Evolutionary conservation across 108 stramenopile species (phyloP), one percentile per base, ranked within the genome.

Genomic region (Skeletonema grethae): DNA sequence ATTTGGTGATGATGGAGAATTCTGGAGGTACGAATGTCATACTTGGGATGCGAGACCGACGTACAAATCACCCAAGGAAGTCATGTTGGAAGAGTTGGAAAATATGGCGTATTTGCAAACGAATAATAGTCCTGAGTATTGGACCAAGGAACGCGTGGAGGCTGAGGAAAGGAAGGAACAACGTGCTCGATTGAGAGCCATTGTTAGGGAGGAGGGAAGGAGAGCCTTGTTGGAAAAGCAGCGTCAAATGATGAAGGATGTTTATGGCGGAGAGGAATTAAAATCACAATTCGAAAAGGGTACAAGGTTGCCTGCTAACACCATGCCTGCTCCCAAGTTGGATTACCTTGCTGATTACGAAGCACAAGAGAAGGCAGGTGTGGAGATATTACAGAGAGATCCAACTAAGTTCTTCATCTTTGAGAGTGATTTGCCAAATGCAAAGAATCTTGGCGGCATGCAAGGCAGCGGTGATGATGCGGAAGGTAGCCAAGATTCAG

Each of bases 371-470:
- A 76, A 76, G 30, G 93, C 90, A 61, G 93, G 93, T 11, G 78
- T 80, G n/a, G 72, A 86, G 53, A 63, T 90, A 1, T 75, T 94
- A 8, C 64, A 84, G 63, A 87, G 80, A 58, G 87, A 94, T 73
- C 89, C 93, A 34, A 86, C 86, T 5, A 82, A 85, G 63, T 94
- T 94, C 68, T 94, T 92, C 77, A 68, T 87, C 10, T 94, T 94
- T 69, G 89, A 91, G 50, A 72, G 63, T 61, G 76, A 79, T 38
- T 75, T 82, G 59, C 70, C 77, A 1, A 61, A 50, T n/a, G 34
- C 57, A 18, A 65, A 29, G 43, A 70, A 61, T 60, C 8, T 57
- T 41, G 67, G 61, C 1, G 67, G 67, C 2, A 25, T 68, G 63
- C 57, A 73, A 20, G 36, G 16, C 11, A 34, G 35, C 1, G 59